Evolutionary conservation across 2,329 filamentous ascomycete species (phyloP).

Genomic region (Blastomyces percursus): DNA sequence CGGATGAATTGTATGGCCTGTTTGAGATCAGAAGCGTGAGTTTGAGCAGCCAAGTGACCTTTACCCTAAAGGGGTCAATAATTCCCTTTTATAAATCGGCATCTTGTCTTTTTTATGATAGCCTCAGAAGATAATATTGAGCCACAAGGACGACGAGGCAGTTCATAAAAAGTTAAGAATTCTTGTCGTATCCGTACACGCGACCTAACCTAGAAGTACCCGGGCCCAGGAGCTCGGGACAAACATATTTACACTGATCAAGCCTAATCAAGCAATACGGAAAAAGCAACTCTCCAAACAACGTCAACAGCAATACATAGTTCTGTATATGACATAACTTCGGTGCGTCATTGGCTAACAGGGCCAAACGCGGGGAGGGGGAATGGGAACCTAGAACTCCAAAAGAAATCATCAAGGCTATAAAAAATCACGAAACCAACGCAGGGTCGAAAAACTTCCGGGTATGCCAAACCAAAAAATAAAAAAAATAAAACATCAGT

Average conservation of each 20-base stretch:
- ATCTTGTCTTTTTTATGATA: background rate
- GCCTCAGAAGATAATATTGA: background rate
- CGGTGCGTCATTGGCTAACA: background rate
- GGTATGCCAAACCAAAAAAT: slow-evolving; percentile 1
- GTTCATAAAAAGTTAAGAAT: background rate
- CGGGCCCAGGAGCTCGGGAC: slow-evolving; percentile 8
- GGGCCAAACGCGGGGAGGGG: background rate
- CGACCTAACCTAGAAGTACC: slow-evolving; percentile 5
- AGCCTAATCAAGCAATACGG: background rate
- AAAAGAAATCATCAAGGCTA: slow-evolving; percentile 9
- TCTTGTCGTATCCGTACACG: slow-evolving; percentile 8
- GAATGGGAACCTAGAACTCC: slow-evolving; percentile 17
- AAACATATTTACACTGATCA: background rate
- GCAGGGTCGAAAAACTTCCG: background rate
- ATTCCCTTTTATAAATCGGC: background rate
- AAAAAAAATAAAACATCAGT: background rate
- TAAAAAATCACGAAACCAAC: slow-evolving; percentile 3
- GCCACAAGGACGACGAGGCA: background rate
- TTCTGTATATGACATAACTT: slow-evolving; percentile 5
- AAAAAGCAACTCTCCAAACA: background rate
- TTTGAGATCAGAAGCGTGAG: background rate
- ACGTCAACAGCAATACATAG: background rate
- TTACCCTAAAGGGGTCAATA: background rate
- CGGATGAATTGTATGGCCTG: background rate
- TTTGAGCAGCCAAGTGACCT: background rate